Base-by-base conservation (phyloP, 129 eudicot genomes). In the Centaurea solstitialis region DNA sequence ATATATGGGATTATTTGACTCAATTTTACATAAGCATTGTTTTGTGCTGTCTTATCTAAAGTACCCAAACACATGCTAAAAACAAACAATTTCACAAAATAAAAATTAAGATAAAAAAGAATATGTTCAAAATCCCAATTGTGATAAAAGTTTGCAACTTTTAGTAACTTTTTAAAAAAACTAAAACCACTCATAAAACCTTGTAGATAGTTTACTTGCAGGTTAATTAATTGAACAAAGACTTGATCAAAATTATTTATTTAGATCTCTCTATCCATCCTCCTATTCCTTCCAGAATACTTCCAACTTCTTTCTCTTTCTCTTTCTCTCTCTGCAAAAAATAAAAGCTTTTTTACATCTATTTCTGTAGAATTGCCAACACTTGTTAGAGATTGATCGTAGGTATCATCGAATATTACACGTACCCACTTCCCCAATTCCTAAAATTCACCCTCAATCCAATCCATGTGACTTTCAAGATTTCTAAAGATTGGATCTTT, bases 371-470 rank as follows among this genome's bases (percentile, higher is more conserved):
- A 71, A 39, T 70, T 41, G 3, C 65, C 76, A 77, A 71, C 86
- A 83, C 86, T 82, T 82, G 86, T 82, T 76, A 70, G 26, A 70
- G 20, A 9, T 33, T 45, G 37, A 33, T 33, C 4, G 35, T 43
- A 12, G 4, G 45, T 20, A 20, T 57, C 68, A 50, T 64, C 40
- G 9, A 28, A 61, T 76, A 65, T 71, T 61, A 82, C 86, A 76
- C 86, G 73, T 82, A 82, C 53, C 12, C 81, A 70, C 78, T 71
- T 83, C 50, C 77, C 77, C 23, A 70, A 35, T 79, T 53, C 50
- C 68, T 69, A 11, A 62, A 70, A 41, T 41, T 33, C 21, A 79
- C 59, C 59, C 77, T 70, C 20, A 74, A 45, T 67, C 30, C 67
- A 24, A 45, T 67, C 30, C 67, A 24, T 76, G 73, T 39, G 76